Percentiles rank a stretch among this genome's conserved stretches.
phyloP scores from a whole-genome alignment of 2,329 filamentous ascomycete species.

The Periconia sp. region DNA sequence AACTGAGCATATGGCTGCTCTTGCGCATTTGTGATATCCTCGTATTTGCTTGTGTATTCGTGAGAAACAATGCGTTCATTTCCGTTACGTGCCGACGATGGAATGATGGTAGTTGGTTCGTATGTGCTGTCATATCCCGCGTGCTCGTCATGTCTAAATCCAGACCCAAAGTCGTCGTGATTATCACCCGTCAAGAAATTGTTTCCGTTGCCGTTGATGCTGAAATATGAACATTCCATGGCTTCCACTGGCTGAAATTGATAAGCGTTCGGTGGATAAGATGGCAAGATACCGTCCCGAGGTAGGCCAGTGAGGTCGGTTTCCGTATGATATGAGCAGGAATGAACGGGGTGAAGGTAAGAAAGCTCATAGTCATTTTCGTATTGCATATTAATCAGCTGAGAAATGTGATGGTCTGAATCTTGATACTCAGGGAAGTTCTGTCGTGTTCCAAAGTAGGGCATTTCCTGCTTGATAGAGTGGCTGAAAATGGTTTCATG shows the following conservation, averaged over 20 bases:
- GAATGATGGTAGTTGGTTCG: slow-evolving; percentile 20
- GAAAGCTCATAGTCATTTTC: slow-evolving; percentile 23
- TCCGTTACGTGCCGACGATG: slow-evolving; percentile 24
- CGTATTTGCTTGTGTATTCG: slow-evolving; percentile 12
- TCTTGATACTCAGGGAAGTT: not conserved
- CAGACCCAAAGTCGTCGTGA: slow-evolving; percentile 19
- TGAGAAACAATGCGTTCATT: slow-evolving; percentile 10
- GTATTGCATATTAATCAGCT: slow-evolving; percentile 20
- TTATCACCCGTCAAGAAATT: slow-evolving; percentile 28
- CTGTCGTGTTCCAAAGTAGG: not conserved
- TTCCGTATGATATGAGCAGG: slow-evolving; percentile 23
- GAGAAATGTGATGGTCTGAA: not conserved
- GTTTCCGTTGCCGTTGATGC: slow-evolving; percentile 10
- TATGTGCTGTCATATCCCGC: slow-evolving; percentile 21
- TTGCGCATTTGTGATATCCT: slow-evolving; percentile 32
- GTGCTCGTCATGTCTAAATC: slow-evolving; percentile 20
- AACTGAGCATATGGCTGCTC: slow-evolving; percentile 79
- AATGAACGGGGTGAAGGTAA: slow-evolving; percentile 20
- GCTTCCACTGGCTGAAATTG: slow-evolving; percentile 31
- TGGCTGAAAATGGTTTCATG: slow-evolving; percentile 12
- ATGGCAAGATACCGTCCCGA: slow-evolving; percentile 13
- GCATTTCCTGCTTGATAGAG: not conserved
- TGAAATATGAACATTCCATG: slow-evolving; percentile 20
- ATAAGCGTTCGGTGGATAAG: slow-evolving; percentile 36
- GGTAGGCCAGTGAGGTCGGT: slow-evolving; percentile 17